A percentile compares a stretch with the other conserved stretches of the same genome.
phyloP scores from a whole-genome alignment of 352 stramenopile species.

The Globisporangium abappressorium region DNA sequence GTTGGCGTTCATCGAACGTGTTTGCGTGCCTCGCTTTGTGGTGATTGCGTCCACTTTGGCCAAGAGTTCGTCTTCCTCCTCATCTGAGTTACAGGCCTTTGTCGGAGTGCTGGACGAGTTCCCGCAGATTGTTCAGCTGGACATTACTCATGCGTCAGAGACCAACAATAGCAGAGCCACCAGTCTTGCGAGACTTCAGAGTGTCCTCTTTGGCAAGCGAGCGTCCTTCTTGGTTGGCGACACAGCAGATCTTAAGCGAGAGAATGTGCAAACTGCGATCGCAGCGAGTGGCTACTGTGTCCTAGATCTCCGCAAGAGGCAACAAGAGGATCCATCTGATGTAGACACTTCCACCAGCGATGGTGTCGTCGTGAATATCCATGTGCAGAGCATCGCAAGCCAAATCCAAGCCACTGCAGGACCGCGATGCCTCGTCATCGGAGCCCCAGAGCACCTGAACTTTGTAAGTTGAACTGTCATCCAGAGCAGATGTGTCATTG shows the following conservation, averaged over 20 bases:
- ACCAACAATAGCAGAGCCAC: not conserved
- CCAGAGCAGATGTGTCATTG: not conserved
- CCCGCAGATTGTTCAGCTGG: slow-evolving; percentile 26
- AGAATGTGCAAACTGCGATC: slow-evolving; percentile 21
- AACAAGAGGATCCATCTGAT: not conserved
- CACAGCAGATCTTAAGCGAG: slow-evolving; percentile 14
- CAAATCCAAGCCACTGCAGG: slow-evolving; percentile 23
- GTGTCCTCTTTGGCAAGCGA: slow-evolving; percentile 32
- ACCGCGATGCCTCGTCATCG: slow-evolving; percentile 37
- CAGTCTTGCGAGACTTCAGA: slow-evolving; percentile 16
- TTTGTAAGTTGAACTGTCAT: slow-evolving; percentile 23
- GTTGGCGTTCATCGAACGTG: slow-evolving; percentile 17
- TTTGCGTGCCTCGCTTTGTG: slow-evolving; percentile 23
- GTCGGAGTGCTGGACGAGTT: slow-evolving; percentile 23
- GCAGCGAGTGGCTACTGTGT: slow-evolving; percentile 23
- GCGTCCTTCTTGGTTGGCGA: slow-evolving; percentile 32
- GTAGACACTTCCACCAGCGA: not conserved
- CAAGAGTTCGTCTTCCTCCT: slow-evolving; percentile 11
- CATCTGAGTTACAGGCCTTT: slow-evolving; percentile 12
- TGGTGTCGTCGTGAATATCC: not conserved
- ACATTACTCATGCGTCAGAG: slow-evolving; percentile 17
- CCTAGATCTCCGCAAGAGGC: slow-evolving; percentile 18
- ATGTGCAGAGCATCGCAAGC: not conserved
- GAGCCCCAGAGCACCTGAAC: slow-evolving; percentile 18
- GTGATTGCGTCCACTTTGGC: slow-evolving; percentile 16